Evolutionary conservation across 176 grass and related monocot species (phyloP), one percentile per base, ranked within the genome.

Genomic region (Luzula sylvatica): DNA sequence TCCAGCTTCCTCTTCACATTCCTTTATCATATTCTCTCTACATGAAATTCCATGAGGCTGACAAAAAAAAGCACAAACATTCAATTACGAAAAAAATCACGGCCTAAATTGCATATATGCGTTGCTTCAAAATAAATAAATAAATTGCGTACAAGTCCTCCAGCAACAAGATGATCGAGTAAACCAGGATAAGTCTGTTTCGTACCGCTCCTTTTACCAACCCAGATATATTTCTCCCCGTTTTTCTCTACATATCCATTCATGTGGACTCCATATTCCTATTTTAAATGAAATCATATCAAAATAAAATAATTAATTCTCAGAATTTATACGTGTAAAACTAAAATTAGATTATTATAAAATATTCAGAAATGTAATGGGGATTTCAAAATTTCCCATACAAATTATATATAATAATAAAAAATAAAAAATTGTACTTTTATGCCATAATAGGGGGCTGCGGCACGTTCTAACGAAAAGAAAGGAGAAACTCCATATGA

Each of bases 1-100:
- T 75, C 89, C 89, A 17, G 83, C 89, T 85, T 95, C 89, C 70
- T 95, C 83, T 66, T 85, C 83, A 54, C 89, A 95, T 76, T 95
- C 89, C 67, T 95, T 95, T 50, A 84, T 70, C 44, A 85, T 32
- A 52, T 95, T 95, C 28, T 82, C 76, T 65, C 81, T 84, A 71
- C 89, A 88, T 14, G 83, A 81, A 18, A 95, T 95, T 69, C 80
- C 83, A 54, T 84, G 59, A 56, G 89, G 89, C 89, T 95, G 61
- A 38, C 26, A 29, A 15, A 1, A 63, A 24, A 11, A 48, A 29
- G 17, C 1, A 63, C 25, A 11, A 12, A 62, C 9, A 61, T 35
- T 29, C 2, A 28, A 7, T 54, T 28, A 54, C 4, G 42, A 1
- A 11, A 15, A 15, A 17, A 30, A 56, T 18, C 8, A 15, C 21